A percentile compares a stretch with the other conserved stretches of the same genome.
phyloP scores from a whole-genome alignment of 2,329 filamentous ascomycete genomes.

The Biscogniauxia sp. region DNA sequence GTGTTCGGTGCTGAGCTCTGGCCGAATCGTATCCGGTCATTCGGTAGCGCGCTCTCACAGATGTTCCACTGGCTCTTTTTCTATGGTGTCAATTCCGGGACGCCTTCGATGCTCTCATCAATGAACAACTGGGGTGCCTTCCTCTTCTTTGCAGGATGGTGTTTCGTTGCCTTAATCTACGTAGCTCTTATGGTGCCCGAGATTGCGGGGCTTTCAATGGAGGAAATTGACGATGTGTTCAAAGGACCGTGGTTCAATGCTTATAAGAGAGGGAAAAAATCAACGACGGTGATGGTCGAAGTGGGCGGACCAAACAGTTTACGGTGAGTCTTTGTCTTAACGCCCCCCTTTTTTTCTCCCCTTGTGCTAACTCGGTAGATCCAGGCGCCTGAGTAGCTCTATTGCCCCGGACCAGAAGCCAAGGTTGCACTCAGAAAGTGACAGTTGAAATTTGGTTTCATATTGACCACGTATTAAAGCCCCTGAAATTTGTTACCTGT shows the following conservation, averaged over 20 bases:
- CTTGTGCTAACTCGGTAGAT: background rate
- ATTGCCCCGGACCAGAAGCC: background rate
- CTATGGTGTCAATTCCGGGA: conserved; percentile 36
- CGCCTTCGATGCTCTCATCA: conserved; percentile 33
- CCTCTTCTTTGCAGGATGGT: conserved; percentile 41
- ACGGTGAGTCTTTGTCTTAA: background rate
- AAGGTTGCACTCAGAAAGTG: background rate
- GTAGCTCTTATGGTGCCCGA: conserved; percentile 41
- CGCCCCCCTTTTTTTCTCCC: too few relatives aligned
- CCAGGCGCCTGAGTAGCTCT: background rate
- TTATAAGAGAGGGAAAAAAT: background rate
- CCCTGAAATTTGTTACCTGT: too few relatives aligned
- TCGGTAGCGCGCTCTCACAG: conserved; percentile 40
- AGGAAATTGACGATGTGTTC: conserved; percentile 34
- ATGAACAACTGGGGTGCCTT: conserved; percentile 43
- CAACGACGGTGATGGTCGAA: background rate
- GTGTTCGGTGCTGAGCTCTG: conserved; percentile 45
- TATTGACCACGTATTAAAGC: too few relatives aligned
- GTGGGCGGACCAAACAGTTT: background rate
- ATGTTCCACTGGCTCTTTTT: conserved; percentile 43
- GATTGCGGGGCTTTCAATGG: conserved; percentile 32
- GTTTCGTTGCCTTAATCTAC: conserved; percentile 36
- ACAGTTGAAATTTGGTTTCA: background rate
- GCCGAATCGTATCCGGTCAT: conserved; percentile 44
- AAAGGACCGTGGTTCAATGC: conserved; percentile 24